Base-by-base conservation (phyloP, 73 alveolate genomes). In the Paramecium sexaurelia region DNA sequence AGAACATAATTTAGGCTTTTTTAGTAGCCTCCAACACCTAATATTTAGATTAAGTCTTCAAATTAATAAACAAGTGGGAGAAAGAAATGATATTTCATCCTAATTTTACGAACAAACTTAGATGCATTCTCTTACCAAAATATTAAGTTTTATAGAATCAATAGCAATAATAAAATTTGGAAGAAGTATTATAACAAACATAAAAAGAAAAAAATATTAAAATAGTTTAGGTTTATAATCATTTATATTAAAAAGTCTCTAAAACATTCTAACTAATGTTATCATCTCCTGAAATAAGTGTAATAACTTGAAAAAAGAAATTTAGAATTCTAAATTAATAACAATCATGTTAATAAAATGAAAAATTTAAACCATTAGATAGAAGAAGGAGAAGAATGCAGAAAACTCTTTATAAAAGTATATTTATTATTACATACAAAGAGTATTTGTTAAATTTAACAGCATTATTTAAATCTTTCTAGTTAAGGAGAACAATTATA, bases 301-400 rank as follows among this genome's bases (percentile, higher is more conserved):
- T 61, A 26, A 26, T 6, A 26, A 26, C 41, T 61, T 61, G 83
- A 61, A 29, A 29, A 61, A 61, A 26, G 43, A 61, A 29, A 20
- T 11, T 29, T 32, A 6, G 43, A 26, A 61, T 61, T 61, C n/a
- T 10, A 26, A 10, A 10, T 26, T 10, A 26, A 61, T 13, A 61
- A 27, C 2, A 29, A 29, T 29, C 9, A 61, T 29, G 9, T 32
- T 29, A 61, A 61, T 9, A 61, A 61, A 26, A 61, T 61, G 83
- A 61, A 32, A 32, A 15, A 61, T 22, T 22, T 61, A 32, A 61
- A 61, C 26, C 11, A 2, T 9, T 9, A 26, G 47, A 61, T 61
- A 29, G 83, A 61, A 26, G 83, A 61, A 61, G 83, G 83, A 61
- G 83, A 61, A 29, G 39, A 61, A 61, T 61, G 83, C 26, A 61